phyloP scores from a whole-genome alignment of 805 yeast genomes.

The Blastobotrys muscicola region DNA sequence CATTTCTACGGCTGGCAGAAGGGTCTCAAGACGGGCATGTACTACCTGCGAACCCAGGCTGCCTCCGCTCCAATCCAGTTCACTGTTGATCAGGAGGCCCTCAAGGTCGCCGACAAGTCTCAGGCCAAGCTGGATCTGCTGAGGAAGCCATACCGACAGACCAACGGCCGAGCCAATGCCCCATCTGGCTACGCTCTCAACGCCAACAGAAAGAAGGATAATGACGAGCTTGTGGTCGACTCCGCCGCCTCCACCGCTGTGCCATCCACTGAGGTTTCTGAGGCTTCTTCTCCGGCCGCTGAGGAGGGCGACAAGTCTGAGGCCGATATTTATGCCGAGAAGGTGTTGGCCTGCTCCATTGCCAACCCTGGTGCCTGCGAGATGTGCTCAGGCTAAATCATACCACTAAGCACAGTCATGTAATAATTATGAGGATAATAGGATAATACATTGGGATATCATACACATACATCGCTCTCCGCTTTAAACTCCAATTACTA shows the following conservation, averaged over 20 bases:
- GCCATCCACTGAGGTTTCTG: constrained; percentile 4
- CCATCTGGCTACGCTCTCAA: constrained; percentile 3
- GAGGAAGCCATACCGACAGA: constrained; percentile 17
- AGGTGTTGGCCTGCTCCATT: constrained; percentile 94
- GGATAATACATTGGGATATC: too few species aligned
- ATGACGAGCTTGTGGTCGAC: too few species aligned
- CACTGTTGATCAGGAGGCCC: constrained; percentile 50
- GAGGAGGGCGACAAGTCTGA: constrained; percentile 36
- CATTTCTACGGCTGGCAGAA: constrained; percentile 98
- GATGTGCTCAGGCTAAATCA: constrained; percentile 90
- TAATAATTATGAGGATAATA: not conserved
- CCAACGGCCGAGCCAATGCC: constrained; percentile 2
- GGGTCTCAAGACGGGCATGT: constrained; percentile 98
- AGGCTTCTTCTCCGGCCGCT: constrained; percentile 5
- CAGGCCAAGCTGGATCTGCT: constrained; percentile 10
- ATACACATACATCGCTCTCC: too few species aligned
- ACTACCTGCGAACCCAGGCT: constrained; percentile 93
- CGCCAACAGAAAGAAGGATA: not conserved
- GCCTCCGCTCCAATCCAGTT: constrained; percentile 96
- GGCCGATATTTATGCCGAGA: constrained; percentile 79
- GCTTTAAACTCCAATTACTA: not conserved
- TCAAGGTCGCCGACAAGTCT: constrained; percentile 21
- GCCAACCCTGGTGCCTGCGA: constrained; percentile 95
- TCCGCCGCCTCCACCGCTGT: not conserved
- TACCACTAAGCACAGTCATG: not conserved